A percentile compares a stretch with the other conserved stretches of the same genome.
Evolutionary conservation across 805 yeast genomes (phyloP).

Genomic region (Cyberlindnera americana): DNA sequence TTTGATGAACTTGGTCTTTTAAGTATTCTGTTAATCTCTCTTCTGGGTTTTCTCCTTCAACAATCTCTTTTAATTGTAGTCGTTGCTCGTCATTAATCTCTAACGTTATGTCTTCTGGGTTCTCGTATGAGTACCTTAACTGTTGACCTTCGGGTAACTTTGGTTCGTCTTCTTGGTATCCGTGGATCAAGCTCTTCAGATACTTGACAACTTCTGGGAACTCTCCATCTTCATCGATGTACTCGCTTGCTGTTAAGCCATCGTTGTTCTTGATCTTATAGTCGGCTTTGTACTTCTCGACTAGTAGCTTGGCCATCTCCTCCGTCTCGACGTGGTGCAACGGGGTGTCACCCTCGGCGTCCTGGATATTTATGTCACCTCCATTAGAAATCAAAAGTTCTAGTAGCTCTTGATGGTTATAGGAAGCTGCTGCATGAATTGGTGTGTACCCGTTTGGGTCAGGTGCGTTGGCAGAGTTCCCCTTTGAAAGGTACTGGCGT

Average conservation of each 20-base stretch:
- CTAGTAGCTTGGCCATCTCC: conserved; percentile 57
- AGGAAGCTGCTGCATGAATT: conserved; percentile 95
- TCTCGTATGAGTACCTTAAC: conserved; percentile 55
- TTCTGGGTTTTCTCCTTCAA: conserved; percentile 79
- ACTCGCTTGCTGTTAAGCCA: conserved; percentile 69
- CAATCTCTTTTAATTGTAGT: conserved; percentile 60
- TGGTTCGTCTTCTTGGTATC: conserved; percentile 21
- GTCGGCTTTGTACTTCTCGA: conserved; percentile 70
- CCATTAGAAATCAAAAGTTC: conserved; percentile 51
- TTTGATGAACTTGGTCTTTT: conserved; percentile 59
- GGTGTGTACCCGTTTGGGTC: conserved; percentile 97
- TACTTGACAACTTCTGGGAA: conserved; percentile 73
- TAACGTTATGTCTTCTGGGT: conserved; percentile 38
- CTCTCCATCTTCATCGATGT: conserved; percentile 81
- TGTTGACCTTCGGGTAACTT: conserved; percentile 36
- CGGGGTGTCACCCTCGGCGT: conserved; percentile 93
- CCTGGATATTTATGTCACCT: conserved; percentile 82
- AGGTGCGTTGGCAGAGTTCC: conserved; percentile 63
- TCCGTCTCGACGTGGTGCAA: conserved; percentile 83
- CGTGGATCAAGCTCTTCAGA: conserved; percentile 41
- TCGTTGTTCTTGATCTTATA: conserved; percentile 60
- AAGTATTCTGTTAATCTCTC: conserved; percentile 69
- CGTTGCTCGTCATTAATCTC: conserved; percentile 56
- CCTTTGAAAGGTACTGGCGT: conserved; percentile 47
- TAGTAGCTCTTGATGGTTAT: conserved; percentile 73